Evolutionary conservation across 805 yeast species (phyloP), one percentile per base, ranked within the genome.

Genomic region (Dipodascopsis tothii): DNA sequence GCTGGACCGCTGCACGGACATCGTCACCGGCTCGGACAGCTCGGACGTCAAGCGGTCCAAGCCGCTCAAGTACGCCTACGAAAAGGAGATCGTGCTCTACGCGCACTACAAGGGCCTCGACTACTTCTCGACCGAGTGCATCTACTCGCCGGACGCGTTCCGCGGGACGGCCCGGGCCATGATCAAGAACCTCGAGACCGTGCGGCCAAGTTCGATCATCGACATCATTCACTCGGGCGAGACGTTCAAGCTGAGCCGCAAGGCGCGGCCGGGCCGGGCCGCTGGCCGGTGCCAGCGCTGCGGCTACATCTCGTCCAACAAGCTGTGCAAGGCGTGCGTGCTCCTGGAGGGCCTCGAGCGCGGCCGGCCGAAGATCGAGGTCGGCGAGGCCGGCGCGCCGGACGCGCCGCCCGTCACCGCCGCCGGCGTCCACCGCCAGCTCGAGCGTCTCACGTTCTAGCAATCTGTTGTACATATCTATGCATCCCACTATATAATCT

Each of bases 111-210:
- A 85, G 64, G 84, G 87, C 58, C 70, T 92, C 40, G 99, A 92
- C 65, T 92, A 92, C 60, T 92, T 92, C 61, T 84, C 95, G 6
- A 92, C 99, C 0, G 99, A 92, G 59, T 92, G 99, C 62, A 81
- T 96, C 0, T 92, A 92, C 66, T 95, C 98, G 0, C 97, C 99
- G 1, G 98, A 92, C 61, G 97, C 99, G 0, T 92, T 92, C 59
- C 71, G 99, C 54, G 99, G 99, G 17, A 92, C 97, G 0, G 96
- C 98, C 0, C 74, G 99, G 59, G 86, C 87, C 46, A 69, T 92
- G 21, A 78, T 92, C 71, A 92, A 92, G 64, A 84, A 86, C 52
- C 67, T 92, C 34, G 98, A 92, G 60, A 77, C 90, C 2, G 79
- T 88, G 1, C 73, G 96, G 55, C 96, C 98, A 14, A 80, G 92